Conservation (phyloP, 2,329 filamentous ascomycete species). For the Colletotrichum siamense region DNA sequence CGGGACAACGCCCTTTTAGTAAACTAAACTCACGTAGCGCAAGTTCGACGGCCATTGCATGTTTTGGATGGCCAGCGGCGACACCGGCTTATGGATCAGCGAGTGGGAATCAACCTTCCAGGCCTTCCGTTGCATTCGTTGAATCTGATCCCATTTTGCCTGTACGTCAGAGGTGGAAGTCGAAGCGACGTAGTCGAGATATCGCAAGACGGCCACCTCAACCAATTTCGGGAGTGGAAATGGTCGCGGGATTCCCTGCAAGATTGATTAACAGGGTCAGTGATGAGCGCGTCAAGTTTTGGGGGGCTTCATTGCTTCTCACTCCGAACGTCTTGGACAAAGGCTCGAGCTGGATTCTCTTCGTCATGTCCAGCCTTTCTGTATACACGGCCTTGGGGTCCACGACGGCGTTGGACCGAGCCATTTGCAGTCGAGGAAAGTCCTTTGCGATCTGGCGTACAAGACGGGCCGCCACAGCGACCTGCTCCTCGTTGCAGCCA, state of each 20-base stretch:
- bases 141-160: background rate
- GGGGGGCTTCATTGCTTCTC: background rate
- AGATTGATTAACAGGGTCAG: background rate
- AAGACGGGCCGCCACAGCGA: conserved; percentile 9
- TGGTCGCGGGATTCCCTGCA: background rate
- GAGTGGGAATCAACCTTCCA: background rate
- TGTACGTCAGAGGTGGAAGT: background rate
- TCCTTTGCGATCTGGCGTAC: background rate
- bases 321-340: background rate
- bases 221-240: background rate
- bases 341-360: background rate
- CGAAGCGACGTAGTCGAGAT: background rate
- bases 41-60: background rate
- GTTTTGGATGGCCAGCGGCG: background rate
- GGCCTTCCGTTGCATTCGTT: background rate
- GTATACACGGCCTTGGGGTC: background rate
- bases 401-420: background rate
- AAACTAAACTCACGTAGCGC: background rate
- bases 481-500: conserved; percentile 21
- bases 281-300: background rate
- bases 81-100: background rate
- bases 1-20: background rate
- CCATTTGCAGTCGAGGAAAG: background rate
- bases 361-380: background rate
- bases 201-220: background rate